phyloP scores from a whole-genome alignment of 2,329 filamentous ascomycete genomes.

The Dryadomyces quercus-mongolicae region DNA sequence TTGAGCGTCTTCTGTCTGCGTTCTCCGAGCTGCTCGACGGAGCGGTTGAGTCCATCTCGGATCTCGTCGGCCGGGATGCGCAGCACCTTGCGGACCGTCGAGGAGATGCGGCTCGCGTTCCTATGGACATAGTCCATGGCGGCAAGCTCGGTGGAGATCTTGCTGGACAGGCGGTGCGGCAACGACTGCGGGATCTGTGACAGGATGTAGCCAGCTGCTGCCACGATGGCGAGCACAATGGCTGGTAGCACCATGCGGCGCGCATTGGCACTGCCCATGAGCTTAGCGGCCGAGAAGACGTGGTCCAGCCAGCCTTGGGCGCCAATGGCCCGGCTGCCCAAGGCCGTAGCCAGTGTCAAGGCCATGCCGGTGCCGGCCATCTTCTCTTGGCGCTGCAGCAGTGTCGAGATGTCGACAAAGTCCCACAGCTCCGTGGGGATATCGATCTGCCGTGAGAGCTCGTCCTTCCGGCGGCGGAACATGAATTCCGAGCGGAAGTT shows the following conservation, averaged over 20 bases:
- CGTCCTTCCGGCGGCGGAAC: slow-evolving; percentile 77
- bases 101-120: slow-evolving; percentile 74
- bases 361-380: slow-evolving; percentile 90
- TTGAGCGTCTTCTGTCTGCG: slow-evolving; percentile 77
- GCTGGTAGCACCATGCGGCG: slow-evolving; percentile 72
- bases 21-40: slow-evolving; percentile 68
- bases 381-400: slow-evolving; percentile 89
- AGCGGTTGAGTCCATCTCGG: slow-evolving; percentile 69
- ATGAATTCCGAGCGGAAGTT: slow-evolving; percentile 87
- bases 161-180: slow-evolving; percentile 70
- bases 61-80: slow-evolving; percentile 80
- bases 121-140: slow-evolving; percentile 85
- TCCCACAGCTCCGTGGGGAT: slow-evolving; percentile 82
- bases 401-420: slow-evolving; percentile 76
- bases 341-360: slow-evolving; percentile 75
- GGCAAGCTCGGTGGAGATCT: slow-evolving; percentile 69
- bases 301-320: slow-evolving; percentile 85
- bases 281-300: slow-evolving; percentile 64
- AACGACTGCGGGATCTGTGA: slow-evolving; percentile 82
- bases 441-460: slow-evolving; percentile 72
- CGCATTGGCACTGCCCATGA: slow-evolving; percentile 72
- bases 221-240: slow-evolving; percentile 58
- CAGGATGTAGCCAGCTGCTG: slow-evolving; percentile 69
- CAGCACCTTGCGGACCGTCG: slow-evolving; percentile 78
- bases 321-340: slow-evolving; percentile 71